Evolutionary conservation across 1,139 yeast genomes (phyloP).

Genomic region (Geotrichum aggregatum): DNA sequence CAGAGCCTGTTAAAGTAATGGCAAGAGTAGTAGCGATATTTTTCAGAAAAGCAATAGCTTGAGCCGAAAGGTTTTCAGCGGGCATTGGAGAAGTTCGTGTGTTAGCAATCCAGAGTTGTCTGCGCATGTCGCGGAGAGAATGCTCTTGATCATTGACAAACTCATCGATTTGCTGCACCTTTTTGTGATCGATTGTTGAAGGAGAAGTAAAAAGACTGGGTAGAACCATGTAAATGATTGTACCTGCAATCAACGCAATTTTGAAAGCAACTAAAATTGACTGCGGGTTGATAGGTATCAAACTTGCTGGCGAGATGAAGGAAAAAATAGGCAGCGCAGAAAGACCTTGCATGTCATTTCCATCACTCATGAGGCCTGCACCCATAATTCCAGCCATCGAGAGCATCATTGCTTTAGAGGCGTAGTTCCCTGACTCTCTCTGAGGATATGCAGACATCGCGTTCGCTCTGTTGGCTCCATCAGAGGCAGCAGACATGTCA

Average conservation of each 20-base stretch:
- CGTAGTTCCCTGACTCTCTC: conserved; percentile 10
- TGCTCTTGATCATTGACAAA: conserved; percentile 2
- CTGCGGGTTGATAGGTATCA: conserved; percentile 20
- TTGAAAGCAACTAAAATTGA: conserved; percentile 27
- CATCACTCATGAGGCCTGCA: conserved; percentile 35
- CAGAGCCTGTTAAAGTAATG: conserved; percentile 26
- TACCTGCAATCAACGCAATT: conserved; percentile 33
- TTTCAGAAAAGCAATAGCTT: conserved; percentile 16
- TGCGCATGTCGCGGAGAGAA: conserved; percentile 18
- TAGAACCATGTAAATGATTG: conserved; percentile 31
- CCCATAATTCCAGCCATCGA: conserved; percentile 42
- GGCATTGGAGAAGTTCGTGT: conserved; percentile 29
- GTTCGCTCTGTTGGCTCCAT: conserved; percentile 3
- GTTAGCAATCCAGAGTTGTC: conserved; percentile 34
- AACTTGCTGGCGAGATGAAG: conserved; percentile 13
- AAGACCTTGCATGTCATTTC: conserved; percentile 32
- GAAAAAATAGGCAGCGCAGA: conserved; percentile 35
- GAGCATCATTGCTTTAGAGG: conserved; percentile 38
- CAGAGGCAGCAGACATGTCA: conserved; percentile 15
- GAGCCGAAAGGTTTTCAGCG: conserved; percentile 16
- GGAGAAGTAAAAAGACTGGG: conserved; percentile 19
- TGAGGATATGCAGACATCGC: conserved; percentile 15
- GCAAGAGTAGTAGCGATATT: conserved; percentile 22
- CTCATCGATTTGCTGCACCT: conserved; percentile 1
- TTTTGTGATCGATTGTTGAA: not conserved